Conservation (phyloP, 768 basidiomycete species). For the Russula vinacea region DNA sequence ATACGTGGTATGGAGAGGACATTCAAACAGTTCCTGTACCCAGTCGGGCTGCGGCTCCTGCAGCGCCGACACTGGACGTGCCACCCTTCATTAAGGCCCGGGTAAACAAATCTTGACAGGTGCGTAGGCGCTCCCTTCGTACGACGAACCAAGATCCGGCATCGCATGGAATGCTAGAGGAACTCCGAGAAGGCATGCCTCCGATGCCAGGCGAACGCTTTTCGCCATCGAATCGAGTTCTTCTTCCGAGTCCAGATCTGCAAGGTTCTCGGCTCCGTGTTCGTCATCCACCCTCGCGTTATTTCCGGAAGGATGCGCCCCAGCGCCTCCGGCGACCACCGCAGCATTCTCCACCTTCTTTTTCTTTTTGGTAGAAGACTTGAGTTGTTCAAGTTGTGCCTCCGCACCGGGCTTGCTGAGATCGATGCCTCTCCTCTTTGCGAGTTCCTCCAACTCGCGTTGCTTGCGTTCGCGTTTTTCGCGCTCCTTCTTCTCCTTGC, state of each 20-base stretch:
- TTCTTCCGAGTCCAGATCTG: conserved; percentile 79
- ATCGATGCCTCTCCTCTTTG: conserved; percentile 52
- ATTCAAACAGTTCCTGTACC: conserved; percentile 23
- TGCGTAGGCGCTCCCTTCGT: conserved; percentile 59
- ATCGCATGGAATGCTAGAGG: conserved; percentile 73
- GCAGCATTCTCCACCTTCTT: conserved; percentile 49
- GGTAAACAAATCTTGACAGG: conserved; percentile 37
- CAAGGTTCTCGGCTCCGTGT: conserved; percentile 53
- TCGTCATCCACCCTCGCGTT: conserved; percentile 56
- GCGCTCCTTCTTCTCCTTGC: conserved; percentile 77
- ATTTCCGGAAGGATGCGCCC: conserved; percentile 41
- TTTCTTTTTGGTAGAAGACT: conserved; percentile 60
- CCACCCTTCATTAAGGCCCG: conserved; percentile 35
- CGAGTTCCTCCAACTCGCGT: conserved; percentile 65
- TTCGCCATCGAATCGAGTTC: conserved; percentile 74
- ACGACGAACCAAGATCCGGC: conserved; percentile 80
- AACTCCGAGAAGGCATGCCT: conserved; percentile 56
- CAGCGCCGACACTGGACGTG: conserved; percentile 30
- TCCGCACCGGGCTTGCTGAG: conserved; percentile 44
- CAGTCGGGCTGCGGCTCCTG: conserved; percentile 28
- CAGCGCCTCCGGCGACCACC: conserved; percentile 38
- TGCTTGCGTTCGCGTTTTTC: conserved; percentile 84
- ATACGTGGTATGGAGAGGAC: not conserved
- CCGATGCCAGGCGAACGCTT: conserved; percentile 54
- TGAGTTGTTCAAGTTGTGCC: conserved; percentile 34